phyloP scores from a whole-genome alignment of 1,284 basidiomycete genomes.

The Sporisorium scitamineum region DNA sequence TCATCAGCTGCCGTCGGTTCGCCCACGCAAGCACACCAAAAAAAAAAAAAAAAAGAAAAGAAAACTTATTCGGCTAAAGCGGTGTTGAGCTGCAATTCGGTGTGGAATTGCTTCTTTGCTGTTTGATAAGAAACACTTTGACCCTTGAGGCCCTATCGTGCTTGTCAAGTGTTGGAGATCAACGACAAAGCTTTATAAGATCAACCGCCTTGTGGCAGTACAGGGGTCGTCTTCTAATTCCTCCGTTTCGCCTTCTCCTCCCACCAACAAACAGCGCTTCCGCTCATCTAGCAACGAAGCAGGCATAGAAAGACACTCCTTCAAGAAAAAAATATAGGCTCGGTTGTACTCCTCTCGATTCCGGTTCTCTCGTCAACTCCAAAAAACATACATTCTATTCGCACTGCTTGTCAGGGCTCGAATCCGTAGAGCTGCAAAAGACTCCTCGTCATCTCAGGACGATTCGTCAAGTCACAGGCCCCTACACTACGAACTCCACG shows the following conservation, averaged over 20 bases:
- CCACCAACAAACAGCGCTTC: neutral
- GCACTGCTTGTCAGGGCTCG: neutral
- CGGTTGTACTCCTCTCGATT: neutral
- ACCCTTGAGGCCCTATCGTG: too few species aligned
- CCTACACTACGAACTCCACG: neutral
- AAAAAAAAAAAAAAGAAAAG: too few species aligned
- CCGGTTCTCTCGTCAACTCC: neutral
- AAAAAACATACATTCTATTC: neutral
- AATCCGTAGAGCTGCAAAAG: neutral
- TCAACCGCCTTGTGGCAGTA: neutral
- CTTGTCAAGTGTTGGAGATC: too few species aligned
- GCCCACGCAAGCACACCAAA: too few species aligned
- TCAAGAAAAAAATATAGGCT: neutral
- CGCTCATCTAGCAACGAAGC: neutral
- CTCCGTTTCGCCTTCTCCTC: neutral
- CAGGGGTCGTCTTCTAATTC: neutral
- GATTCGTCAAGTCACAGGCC: neutral
- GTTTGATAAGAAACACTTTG: neutral
- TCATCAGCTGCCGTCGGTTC: conserved; percentile 1
- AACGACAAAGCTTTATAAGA: neutral
- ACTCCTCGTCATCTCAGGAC: neutral
- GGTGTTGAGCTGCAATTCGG: too few species aligned
- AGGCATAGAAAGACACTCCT: neutral
- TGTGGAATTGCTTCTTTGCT: too few species aligned
- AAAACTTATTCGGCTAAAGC: neutral